phyloP scores from a whole-genome alignment of 257 asterid species.

The Hygrophila difformis region DNA sequence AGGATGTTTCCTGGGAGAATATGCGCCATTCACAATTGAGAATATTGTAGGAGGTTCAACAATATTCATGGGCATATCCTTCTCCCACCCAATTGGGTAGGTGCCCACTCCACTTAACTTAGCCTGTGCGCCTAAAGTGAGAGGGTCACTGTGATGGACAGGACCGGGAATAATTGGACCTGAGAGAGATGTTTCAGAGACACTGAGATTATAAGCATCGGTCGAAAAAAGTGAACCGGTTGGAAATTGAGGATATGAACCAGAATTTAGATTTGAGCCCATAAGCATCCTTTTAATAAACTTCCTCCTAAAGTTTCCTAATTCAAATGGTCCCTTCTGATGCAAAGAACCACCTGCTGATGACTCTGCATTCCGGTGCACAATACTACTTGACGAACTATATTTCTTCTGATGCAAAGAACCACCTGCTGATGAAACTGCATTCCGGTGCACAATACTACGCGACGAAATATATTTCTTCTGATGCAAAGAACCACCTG shows the following conservation, averaged over 20 bases:
- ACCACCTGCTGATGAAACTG: too few relatives aligned
- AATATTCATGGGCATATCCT: constrained; percentile 14
- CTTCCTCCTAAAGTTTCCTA: constrained; percentile 25
- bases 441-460: too few relatives aligned
- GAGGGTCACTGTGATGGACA: constrained; percentile 5
- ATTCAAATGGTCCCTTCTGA: constrained; percentile 12
- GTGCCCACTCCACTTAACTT: constrained; percentile 14
- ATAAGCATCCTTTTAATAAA: too few relatives aligned
- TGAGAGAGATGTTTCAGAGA: too few relatives aligned
- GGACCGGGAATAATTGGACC: background rate
- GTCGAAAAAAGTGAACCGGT: background rate
- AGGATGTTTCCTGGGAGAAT: constrained; percentile 16
- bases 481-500: constrained; percentile 10
- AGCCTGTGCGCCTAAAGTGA: background rate
- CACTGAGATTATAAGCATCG: too few relatives aligned
- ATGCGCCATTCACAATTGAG: constrained; percentile 15
- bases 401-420: too few relatives aligned
- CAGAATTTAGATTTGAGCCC: constrained; percentile 6
- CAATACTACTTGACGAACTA: too few relatives aligned
- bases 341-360: too few relatives aligned
- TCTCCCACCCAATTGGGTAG: constrained; percentile 16
- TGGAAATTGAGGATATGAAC: constrained; percentile 12
- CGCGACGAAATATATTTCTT: too few relatives aligned
- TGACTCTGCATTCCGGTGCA: too few relatives aligned
- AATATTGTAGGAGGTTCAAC: constrained; percentile 13